These are phyloP conservation scores for Fusarium buharicum DNA, from an alignment of 2,329 filamentous ascomycete genomes.

Conservation along the genomic window DNA sequence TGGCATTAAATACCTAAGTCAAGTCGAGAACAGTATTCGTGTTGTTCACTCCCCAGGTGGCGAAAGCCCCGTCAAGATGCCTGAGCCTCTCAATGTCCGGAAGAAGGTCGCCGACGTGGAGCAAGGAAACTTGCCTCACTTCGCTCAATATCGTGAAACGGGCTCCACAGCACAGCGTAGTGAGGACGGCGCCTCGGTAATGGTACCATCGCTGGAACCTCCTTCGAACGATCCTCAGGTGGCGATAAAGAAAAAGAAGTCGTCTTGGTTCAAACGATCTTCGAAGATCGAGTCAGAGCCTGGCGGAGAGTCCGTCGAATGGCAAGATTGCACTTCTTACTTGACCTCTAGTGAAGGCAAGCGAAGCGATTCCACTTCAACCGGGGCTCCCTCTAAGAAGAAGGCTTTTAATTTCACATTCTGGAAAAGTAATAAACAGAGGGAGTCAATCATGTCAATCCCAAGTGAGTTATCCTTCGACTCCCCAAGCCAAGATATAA, in stretches of 20 bases:
- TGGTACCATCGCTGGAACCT: conserved; percentile 31
- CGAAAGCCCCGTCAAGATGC: conserved; percentile 49
- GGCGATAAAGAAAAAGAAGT: conserved; percentile 56
- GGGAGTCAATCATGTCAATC: conserved; percentile 57
- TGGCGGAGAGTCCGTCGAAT: conserved; percentile 41
- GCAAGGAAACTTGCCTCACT: conserved; percentile 34
- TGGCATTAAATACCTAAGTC: conserved; percentile 58
- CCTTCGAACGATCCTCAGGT: conserved; percentile 30
- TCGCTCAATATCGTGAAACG: conserved; percentile 24
- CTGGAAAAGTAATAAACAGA: conserved; percentile 62
- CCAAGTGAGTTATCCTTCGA: conserved; percentile 51
- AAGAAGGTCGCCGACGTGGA: conserved; percentile 51
- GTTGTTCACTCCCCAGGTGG: conserved; percentile 62
- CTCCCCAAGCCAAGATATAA: not conserved
- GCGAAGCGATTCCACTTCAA: conserved; percentile 40
- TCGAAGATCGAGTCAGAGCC: conserved; percentile 52
- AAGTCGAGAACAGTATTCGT: conserved; percentile 63
- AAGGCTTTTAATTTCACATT: conserved; percentile 65
- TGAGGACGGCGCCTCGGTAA: conserved; percentile 1
- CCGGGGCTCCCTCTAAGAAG: conserved; percentile 55
- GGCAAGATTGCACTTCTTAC: conserved; percentile 45
- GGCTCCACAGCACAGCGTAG: conserved; percentile 21
- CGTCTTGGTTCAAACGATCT: conserved; percentile 63
- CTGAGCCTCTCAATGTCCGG: conserved; percentile 55
- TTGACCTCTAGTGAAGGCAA: conserved; percentile 41